Evolutionary conservation across 257 asterid genomes (phyloP).

Genomic region (Anisodus tanguticus): DNA sequence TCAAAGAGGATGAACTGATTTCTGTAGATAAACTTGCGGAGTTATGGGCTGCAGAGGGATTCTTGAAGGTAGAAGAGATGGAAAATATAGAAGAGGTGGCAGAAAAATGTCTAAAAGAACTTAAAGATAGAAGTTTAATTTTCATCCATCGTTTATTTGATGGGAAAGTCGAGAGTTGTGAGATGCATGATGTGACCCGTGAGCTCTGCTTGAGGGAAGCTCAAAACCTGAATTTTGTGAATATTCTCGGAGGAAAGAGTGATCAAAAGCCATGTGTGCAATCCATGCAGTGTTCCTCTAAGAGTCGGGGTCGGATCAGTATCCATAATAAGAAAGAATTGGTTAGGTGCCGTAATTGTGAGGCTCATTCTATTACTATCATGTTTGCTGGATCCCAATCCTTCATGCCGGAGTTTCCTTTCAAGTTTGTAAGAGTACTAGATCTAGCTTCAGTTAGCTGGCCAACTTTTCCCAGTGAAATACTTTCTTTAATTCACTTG

Average conservation of each 20-base stretch:
- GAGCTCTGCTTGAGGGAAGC: slow-evolving; percentile 32
- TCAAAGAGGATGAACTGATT: slow-evolving; percentile 5
- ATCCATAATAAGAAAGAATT: neutral
- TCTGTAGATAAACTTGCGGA: neutral
- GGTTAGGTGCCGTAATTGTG: neutral
- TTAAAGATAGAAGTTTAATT: neutral
- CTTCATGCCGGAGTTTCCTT: neutral
- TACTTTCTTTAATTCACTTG: neutral
- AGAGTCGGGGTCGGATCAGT: neutral
- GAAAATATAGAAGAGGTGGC: slow-evolving; percentile 23
- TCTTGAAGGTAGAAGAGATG: neutral
- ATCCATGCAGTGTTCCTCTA: neutral
- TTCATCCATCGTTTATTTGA: neutral
- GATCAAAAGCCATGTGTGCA: neutral
- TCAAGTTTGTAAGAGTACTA: slow-evolving; percentile 29
- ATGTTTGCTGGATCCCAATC: neutral
- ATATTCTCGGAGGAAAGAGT: neutral
- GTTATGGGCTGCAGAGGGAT: slow-evolving; percentile 32
- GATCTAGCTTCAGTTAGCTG: neutral
- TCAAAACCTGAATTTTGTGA: slow-evolving; percentile 2
- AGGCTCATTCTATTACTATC: neutral
- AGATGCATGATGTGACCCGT: slow-evolving; percentile 28
- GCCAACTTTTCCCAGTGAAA: neutral
- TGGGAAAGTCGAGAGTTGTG: slow-evolving; percentile 4
- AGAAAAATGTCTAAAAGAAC: neutral